Conservation (phyloP, 768 basidiomycete genomes). For the Leccinum rimulosum region DNA sequence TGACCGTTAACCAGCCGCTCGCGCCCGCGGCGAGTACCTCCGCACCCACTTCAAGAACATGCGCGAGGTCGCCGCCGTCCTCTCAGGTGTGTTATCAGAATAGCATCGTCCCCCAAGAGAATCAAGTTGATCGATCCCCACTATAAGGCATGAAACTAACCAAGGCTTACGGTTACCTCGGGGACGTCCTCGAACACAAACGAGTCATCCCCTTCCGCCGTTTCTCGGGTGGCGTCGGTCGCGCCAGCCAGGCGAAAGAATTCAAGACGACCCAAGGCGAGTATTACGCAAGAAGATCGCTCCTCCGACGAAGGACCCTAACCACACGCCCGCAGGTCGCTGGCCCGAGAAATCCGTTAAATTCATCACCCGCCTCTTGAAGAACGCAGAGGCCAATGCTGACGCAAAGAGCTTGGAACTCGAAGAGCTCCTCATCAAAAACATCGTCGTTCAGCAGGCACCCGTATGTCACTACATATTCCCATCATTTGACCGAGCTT, state of each 20-base stretch:
- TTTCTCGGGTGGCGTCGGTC: conserved; percentile 93
- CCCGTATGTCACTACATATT: conserved; percentile 58
- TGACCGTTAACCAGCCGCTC: conserved; percentile 60
- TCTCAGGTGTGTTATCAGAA: conserved; percentile 61
- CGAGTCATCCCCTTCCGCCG: conserved; percentile 95
- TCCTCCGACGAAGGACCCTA: neutral
- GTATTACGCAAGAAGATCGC: conserved; percentile 27
- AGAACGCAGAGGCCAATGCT: conserved; percentile 99
- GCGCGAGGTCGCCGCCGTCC: conserved; percentile 95
- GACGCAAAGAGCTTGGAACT: conserved; percentile 94
- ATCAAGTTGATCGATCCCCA: conserved; percentile 1
- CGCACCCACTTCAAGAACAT: conserved; percentile 99
- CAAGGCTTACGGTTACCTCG: conserved; percentile 94
- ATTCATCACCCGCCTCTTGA: conserved; percentile 90
- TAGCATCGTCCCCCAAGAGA: neutral
- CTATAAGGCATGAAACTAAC: conserved; percentile 79
- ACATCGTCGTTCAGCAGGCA: conserved; percentile 97
- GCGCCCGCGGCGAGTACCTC: conserved; percentile 93
- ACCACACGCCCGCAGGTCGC: conserved; percentile 62
- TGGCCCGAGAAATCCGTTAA: conserved; percentile 99
- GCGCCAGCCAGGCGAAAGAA: conserved; percentile 92
- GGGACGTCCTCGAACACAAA: conserved; percentile 94
- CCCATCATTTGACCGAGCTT: neutral
- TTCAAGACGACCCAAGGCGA: conserved; percentile 95
- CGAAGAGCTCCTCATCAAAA: conserved; percentile 92